Base-by-base conservation (phyloP, 306 rosid genomes). In the Glycine latifolia region DNA sequence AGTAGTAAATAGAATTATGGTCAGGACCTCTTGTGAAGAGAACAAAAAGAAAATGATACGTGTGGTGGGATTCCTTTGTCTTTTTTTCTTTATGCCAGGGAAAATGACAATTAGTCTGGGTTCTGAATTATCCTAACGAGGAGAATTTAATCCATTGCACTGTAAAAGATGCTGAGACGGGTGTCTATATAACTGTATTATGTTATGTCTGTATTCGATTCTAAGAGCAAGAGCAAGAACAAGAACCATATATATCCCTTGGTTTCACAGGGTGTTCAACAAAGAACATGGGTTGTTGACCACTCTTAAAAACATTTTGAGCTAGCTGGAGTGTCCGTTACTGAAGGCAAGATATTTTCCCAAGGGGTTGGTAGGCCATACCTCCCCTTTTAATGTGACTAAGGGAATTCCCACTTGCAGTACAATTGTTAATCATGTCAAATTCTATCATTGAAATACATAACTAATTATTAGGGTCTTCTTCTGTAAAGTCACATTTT, bases 331-430 rank as follows among this genome's bases (percentile, higher is more conserved):
- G 52, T 56, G 20, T 49, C 56, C 26, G 2, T 12, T 69, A 71
- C 14, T 13, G 49, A 58, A 58, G 56, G 20, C 58, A 10, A 37
- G 41, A 50, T 56, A 48, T 60, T 76, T 66, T 8, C 17, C 47
- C 12, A 10, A 71, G 49, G 53, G 52, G 75, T 59, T 53, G 61
- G 82, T 81, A 85, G 88, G 78, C 59, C 88, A 82, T 59, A 67
- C 50, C 44, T 26, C 7, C 44, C 44, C 31, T 65, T 53, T 71
- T 65, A 72, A 77, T 77, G 41, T 60, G 14, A 58, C 13, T 20
- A 58, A 60, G 67, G 49, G 69, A 73, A 75, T 48, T 77, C 73
- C 77, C 65, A 78, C 52, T 73, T 62, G 39, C 41, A 54, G 72
- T 74, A 78, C 73, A 61, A 52, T 50, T 58, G n/a, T 67, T 58